Percentiles rank a stretch among this genome's conserved stretches.
phyloP scores from a whole-genome alignment of 2,329 filamentous ascomycete genomes.

The Trichophyton verrucosum region DNA sequence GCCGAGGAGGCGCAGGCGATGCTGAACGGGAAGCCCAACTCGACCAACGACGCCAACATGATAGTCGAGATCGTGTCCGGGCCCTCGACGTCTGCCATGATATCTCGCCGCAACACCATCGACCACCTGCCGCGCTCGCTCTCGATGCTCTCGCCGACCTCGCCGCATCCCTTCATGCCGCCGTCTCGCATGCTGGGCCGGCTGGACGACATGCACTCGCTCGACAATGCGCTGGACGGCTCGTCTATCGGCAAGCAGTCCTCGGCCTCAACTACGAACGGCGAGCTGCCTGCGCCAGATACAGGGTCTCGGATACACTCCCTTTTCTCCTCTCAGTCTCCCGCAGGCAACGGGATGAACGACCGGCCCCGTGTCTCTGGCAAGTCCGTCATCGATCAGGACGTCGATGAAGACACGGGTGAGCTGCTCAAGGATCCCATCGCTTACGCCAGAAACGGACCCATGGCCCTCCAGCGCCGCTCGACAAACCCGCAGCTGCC shows the following conservation, averaged over 20 bases:
- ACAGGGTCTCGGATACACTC: slow-evolving; percentile 39
- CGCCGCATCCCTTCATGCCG: slow-evolving; percentile 29
- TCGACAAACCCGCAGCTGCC: slow-evolving; percentile 62
- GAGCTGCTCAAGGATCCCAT: slow-evolving; percentile 51
- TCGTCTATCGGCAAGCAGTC: neutral
- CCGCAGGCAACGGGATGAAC: slow-evolving; percentile 42
- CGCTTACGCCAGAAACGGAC: slow-evolving; percentile 58
- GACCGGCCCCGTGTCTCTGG: slow-evolving; percentile 43
- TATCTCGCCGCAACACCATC: slow-evolving; percentile 41
- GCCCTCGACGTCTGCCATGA: slow-evolving; percentile 16
- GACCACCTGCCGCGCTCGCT: slow-evolving; percentile 28
- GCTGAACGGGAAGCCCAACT: slow-evolving; percentile 50
- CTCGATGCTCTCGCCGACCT: slow-evolving; percentile 11
- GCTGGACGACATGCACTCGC: slow-evolving; percentile 4
- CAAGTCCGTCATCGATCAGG: slow-evolving; percentile 53
- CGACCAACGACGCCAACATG: slow-evolving; percentile 48
- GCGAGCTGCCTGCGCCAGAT: slow-evolving; percentile 42
- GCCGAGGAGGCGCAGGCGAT: slow-evolving; percentile 48
- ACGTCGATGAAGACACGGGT: slow-evolving; percentile 51
- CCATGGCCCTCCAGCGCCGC: slow-evolving; percentile 41
- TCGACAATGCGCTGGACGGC: slow-evolving; percentile 2
- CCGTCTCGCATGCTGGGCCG: slow-evolving; percentile 8
- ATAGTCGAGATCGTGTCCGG: slow-evolving; percentile 38
- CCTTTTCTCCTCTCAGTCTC: slow-evolving; percentile 50
- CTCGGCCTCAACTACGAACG: slow-evolving; percentile 27